Conservation (phyloP, 306 rosid genomes). For the Bauhinia variegata region DNA sequence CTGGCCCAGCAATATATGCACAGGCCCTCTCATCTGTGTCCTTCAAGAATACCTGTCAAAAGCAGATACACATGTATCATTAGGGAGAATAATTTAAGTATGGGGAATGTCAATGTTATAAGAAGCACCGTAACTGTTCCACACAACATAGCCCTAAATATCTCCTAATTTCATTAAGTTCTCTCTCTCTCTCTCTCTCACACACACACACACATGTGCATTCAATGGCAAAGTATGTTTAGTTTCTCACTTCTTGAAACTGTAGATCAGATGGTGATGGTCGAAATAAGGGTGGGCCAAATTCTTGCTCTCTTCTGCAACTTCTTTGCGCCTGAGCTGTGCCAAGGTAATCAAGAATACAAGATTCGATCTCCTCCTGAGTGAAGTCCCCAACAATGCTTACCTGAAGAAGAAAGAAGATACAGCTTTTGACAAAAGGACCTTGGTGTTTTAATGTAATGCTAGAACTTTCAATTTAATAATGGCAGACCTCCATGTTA, state of each 20-base stretch:
- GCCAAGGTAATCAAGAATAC: slow-evolving; percentile 95
- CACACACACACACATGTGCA: slow-evolving; percentile 1
- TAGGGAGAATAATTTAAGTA: slow-evolving; percentile 13
- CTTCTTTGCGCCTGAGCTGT: slow-evolving; percentile 64
- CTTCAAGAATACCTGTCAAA: slow-evolving; percentile 78
- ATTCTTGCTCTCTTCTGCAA: slow-evolving; percentile 41
- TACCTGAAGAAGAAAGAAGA: slow-evolving; percentile 56
- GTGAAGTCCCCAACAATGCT: slow-evolving; percentile 90
- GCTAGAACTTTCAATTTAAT: slow-evolving; percentile 24
- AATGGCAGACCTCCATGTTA: slow-evolving; percentile 87
- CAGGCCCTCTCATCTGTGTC: slow-evolving; percentile 99
- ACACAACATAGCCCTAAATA: slow-evolving; percentile 3
- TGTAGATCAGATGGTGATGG: slow-evolving; percentile 72
- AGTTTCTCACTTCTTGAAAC: slow-evolving; percentile 84
- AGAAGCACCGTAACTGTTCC: slow-evolving; percentile 6
- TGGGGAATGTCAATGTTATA: not conserved
- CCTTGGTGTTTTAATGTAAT: slow-evolving; percentile 31
- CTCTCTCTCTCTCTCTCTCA: slow-evolving; percentile 4
- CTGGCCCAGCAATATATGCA: slow-evolving; percentile 98
- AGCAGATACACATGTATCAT: slow-evolving; percentile 33
- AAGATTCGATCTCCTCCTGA: slow-evolving; percentile 87
- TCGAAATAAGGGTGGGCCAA: slow-evolving; percentile 69
- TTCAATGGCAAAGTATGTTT: slow-evolving; percentile 26
- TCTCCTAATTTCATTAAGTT: not conserved
- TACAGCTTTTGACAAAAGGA: not conserved